These are phyloP conservation scores for Paratinospora sagittata DNA, from an alignment of 164 flowering plant genomes.

Conservation along the genomic window DNA sequence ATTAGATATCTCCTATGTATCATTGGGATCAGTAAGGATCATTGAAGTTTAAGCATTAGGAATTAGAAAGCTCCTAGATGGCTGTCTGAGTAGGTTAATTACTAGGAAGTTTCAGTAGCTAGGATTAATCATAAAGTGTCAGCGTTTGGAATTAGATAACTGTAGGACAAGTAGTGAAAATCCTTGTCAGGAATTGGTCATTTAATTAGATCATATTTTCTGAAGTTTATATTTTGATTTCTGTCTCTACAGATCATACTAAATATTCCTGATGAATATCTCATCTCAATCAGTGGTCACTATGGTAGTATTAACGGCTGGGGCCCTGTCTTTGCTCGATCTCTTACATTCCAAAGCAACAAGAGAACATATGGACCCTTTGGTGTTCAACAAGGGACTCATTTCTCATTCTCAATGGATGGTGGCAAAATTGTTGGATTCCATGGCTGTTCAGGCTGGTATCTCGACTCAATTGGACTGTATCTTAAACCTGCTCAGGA, in stretches of 20 bases:
- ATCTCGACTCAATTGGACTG: slow-evolving; percentile 62
- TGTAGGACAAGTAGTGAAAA: too few species aligned
- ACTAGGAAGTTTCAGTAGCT: too few species aligned
- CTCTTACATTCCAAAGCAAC: slow-evolving; percentile 62
- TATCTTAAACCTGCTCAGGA: slow-evolving; percentile 41
- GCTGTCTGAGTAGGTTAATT: too few species aligned
- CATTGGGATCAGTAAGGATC: neutral
- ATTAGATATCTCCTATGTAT: neutral
- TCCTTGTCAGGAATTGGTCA: neutral
- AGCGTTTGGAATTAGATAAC: too few species aligned
- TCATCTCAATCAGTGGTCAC: slow-evolving; percentile 54
- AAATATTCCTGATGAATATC: slow-evolving; percentile 60
- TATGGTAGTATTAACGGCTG: slow-evolving; percentile 41
- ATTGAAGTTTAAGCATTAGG: neutral
- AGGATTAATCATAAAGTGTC: too few species aligned
- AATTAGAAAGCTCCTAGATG: neutral
- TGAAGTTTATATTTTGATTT: neutral
- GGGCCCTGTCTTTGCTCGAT: slow-evolving; percentile 40
- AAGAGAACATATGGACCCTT: slow-evolving; percentile 61
- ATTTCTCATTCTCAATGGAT: slow-evolving; percentile 39
- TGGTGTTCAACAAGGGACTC: slow-evolving; percentile 56
- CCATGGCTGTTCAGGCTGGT: slow-evolving; percentile 61
- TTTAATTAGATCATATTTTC: neutral
- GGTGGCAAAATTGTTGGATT: slow-evolving; percentile 70
- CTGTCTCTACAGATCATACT: slow-evolving; percentile 53